Evolutionary conservation across 2,329 filamentous ascomycete species (phyloP).

Genomic region (Ambrosiella beaveri): DNA sequence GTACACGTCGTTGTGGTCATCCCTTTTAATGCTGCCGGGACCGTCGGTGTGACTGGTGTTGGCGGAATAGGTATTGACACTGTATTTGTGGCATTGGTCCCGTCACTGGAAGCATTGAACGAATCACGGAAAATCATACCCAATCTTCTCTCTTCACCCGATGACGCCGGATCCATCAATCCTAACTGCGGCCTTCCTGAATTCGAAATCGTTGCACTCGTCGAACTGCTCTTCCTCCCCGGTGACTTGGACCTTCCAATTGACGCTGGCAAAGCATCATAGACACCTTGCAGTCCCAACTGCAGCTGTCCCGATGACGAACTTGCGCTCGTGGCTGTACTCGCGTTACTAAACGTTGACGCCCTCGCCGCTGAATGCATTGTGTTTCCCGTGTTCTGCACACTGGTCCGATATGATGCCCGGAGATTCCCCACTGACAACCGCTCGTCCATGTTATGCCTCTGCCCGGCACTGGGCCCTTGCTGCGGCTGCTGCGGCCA

Average conservation of each 20-base stretch:
- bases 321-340: neutral
- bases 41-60: neutral
- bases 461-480: neutral
- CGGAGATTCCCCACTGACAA: constrained; percentile 9
- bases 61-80: constrained; percentile 16
- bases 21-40: constrained; percentile 3
- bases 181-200: neutral
- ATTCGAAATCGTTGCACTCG: neutral
- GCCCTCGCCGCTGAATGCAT: neutral
- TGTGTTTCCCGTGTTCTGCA: constrained; percentile 1
- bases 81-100: constrained; percentile 20
- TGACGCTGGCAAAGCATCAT: neutral
- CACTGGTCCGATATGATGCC: constrained; percentile 7
- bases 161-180: neutral
- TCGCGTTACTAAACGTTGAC: neutral
- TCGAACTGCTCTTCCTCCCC: neutral
- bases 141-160: constrained; percentile 28
- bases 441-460: constrained; percentile 12
- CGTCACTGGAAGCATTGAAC: constrained; percentile 33
- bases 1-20: neutral
- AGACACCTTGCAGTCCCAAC: neutral
- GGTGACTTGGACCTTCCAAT: constrained; percentile 1
- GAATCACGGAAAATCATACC: constrained; percentile 44
- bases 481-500: constrained; percentile 5
- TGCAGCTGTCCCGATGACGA: constrained; percentile 2